Evolutionary conservation across 495 filamentous ascomycete species (phyloP), one percentile per base, ranked within the genome.

Genomic region (Xeromyces bisporus): DNA sequence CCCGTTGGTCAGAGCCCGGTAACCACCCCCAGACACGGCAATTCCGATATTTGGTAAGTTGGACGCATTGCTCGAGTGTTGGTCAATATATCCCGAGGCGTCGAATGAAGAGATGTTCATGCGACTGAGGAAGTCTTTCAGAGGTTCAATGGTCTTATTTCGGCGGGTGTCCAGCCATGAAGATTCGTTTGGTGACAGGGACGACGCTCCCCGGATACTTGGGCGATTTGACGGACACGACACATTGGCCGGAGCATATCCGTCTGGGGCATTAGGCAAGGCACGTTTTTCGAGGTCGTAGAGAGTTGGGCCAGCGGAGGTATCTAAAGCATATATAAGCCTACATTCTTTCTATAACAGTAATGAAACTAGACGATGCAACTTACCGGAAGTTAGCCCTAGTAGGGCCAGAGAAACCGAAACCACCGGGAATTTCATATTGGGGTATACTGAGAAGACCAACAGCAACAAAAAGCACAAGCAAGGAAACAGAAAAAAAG

Each of bases 41-140:
- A 67, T 60, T 29, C 70, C 80, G 18, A 53, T 73, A 63, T 61
- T 78, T 38, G 56, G 73, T 26, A 67, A 58, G 35, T 60, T 67
- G 33, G 67, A 71, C 38, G 56, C 56, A 47, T 75, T 72, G 32
- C 33, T 39, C 12, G 56, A 44, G 35, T 72, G 52, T 9, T 48
- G 53, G 34, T 68, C 60, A 45, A 97, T 65, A 43, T 86, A 94
- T 2, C 47, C 44, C 2, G 46, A 61, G 10, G 75, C 78, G 50
- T 97, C 80, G 39, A 89, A 89, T 37, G 70, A 73, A n/a, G 64
- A 45, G 36, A 97, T 81, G 32, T 72, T 73, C 36, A 83, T 56
- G 36, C 77, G 70, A n/a, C 59, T 57, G 23, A 97, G 67, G 30
- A 92, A 73, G 16, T 80, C 64, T 16, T 60, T 66, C 69, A 92